These are phyloP conservation scores for Drosera spatulata DNA, from an alignment of 179 eudicot species.

Conservation along the genomic window DNA sequence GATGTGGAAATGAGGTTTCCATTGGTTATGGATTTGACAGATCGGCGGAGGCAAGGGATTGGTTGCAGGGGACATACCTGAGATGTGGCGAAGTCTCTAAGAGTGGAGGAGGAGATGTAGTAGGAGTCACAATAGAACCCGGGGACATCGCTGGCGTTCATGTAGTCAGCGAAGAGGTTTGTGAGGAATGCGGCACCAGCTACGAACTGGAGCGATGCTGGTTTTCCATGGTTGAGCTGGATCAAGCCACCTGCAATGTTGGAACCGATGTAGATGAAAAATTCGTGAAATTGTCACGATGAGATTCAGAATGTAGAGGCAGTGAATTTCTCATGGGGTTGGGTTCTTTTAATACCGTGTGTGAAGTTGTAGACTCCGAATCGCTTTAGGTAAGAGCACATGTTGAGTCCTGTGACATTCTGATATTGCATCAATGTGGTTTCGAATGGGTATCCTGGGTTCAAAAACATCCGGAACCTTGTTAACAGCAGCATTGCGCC, in stretches of 20 bases:
- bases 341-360: constrained; percentile 31
- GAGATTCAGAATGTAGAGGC: neutral
- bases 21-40: too few relatives aligned
- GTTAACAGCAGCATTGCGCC: constrained; percentile 59
- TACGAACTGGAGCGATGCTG: constrained; percentile 90
- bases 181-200: constrained; percentile 96
- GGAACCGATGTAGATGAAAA: neutral
- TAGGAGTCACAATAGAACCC: constrained; percentile 96
- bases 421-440: constrained; percentile 68
- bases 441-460: constrained; percentile 95
- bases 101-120: constrained; percentile 50
- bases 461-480: constrained; percentile 71
- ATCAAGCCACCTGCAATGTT: constrained; percentile 69
- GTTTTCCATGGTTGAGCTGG: constrained; percentile 79
- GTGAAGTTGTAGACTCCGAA: constrained; percentile 81
- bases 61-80: constrained; percentile 36
- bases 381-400: constrained; percentile 85
- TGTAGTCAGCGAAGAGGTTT: constrained; percentile 69
- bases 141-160: constrained; percentile 83
- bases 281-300: neutral
- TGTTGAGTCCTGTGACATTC: constrained; percentile 67
- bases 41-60: too few relatives aligned
- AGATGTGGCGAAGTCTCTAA: constrained; percentile 68
- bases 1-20: too few relatives aligned
- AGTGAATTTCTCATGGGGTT: neutral